Conservation (phyloP, 1,284 basidiomycete species). For the Ceratobasidium sp. region DNA sequence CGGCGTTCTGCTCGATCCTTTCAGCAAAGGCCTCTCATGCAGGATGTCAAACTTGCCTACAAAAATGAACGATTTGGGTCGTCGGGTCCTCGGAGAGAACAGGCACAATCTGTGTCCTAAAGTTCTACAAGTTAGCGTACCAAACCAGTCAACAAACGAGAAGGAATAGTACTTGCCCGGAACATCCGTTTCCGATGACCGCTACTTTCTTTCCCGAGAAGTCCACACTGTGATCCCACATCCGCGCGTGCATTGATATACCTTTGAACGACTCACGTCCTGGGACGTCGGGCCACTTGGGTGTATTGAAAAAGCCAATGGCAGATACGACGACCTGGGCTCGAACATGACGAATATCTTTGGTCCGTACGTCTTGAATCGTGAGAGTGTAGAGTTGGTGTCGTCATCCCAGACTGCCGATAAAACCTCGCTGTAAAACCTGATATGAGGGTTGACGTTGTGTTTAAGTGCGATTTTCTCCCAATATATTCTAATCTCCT, state of each 20-base stretch:
- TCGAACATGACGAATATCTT: slow-evolving; percentile 27
- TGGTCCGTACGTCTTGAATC: slow-evolving; percentile 30
- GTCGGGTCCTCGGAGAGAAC: neutral
- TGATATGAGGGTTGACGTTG: slow-evolving; percentile 34
- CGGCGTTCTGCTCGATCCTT: slow-evolving; percentile 9
- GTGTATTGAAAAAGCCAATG: slow-evolving; percentile 31
- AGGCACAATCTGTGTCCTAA: slow-evolving; percentile 25
- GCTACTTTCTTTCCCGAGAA: slow-evolving; percentile 21
- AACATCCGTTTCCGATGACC: slow-evolving; percentile 31
- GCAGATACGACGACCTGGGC: slow-evolving; percentile 36
- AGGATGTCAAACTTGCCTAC: neutral
- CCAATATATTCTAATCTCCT: slow-evolving; percentile 37
- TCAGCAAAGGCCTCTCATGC: neutral
- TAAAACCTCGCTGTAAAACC: slow-evolving; percentile 35
- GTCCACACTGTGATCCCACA: slow-evolving; percentile 32
- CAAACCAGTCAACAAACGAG: too few relatives aligned
- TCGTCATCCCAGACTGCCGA: slow-evolving; percentile 39
- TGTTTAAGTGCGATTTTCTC: slow-evolving; percentile 38
- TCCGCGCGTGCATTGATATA: slow-evolving; percentile 30
- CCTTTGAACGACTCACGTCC: slow-evolving; percentile 27
- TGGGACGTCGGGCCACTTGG: slow-evolving; percentile 31
- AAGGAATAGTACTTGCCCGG: neutral
- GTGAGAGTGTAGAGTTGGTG: slow-evolving; percentile 30
- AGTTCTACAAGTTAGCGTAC: neutral
- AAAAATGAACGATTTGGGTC: slow-evolving; percentile 17